Conservation (phyloP, 345 rosid species). For the Bruguiera parviflora region DNA sequence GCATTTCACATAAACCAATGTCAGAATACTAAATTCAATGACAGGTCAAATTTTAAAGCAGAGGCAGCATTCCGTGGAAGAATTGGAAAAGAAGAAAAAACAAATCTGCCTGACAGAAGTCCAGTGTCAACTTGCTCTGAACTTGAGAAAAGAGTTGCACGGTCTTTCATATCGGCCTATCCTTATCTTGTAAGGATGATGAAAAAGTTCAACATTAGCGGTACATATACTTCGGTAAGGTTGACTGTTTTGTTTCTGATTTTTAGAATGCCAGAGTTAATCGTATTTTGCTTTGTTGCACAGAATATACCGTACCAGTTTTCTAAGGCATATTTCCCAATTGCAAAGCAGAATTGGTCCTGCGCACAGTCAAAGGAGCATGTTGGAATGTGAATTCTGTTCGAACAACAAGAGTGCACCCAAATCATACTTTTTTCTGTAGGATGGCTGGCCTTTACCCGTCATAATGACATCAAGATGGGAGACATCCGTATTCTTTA, state of each 20-base stretch:
- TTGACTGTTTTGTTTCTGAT: not conserved
- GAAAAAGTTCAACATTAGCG: conserved; percentile 59
- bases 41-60: conserved; percentile 20
- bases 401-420: conserved; percentile 60
- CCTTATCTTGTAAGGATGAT: conserved; percentile 62
- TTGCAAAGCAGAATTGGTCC: conserved; percentile 51
- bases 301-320: conserved; percentile 64
- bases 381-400: conserved; percentile 62
- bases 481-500: conserved; percentile 61
- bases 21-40: conserved; percentile 7
- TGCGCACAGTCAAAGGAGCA: conserved; percentile 46
- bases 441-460: conserved; percentile 69
- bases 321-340: conserved; percentile 54
- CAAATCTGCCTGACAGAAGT: conserved; percentile 24
- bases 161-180: conserved; percentile 44
- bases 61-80: conserved; percentile 20
- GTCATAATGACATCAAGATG: conserved; percentile 42
- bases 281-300: conserved; percentile 9
- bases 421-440: conserved; percentile 64
- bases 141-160: conserved; percentile 51
- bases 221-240: conserved; percentile 62
- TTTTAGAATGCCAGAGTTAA: not conserved
- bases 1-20: not conserved
- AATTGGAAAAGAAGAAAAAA: conserved; percentile 22
- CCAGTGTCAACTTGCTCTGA: conserved; percentile 30